Evolutionary conservation across 2,329 filamentous ascomycete species (phyloP).

Genomic region (Stromatinia cepivora): DNA sequence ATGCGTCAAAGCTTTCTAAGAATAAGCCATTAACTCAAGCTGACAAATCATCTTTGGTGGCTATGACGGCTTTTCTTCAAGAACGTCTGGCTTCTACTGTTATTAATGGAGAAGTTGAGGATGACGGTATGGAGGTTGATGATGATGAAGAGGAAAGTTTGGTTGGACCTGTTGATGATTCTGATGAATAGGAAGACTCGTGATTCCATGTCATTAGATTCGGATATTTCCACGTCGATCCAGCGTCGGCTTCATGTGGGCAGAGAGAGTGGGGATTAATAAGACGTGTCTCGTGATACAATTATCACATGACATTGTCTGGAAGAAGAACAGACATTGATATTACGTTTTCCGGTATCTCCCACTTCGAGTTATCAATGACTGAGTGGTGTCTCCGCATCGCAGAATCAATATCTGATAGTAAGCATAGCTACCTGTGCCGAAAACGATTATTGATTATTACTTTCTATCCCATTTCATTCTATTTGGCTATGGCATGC

Average conservation of each 20-base stretch:
- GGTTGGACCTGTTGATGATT: background rate
- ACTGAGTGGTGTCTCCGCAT: background rate
- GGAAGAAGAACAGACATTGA: background rate
- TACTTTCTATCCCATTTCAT: background rate
- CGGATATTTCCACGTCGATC: background rate
- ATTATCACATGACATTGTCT: background rate
- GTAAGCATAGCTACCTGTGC: background rate
- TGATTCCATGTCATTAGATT: background rate
- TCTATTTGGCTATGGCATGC: background rate
- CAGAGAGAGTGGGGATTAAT: background rate
- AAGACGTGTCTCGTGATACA: background rate
- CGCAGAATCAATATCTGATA: background rate
- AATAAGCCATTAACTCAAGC: constrained; percentile 20
- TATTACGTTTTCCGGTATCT: background rate
- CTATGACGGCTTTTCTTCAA: constrained; percentile 32
- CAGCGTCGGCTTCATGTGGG: background rate
- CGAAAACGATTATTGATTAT: background rate
- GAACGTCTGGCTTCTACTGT: constrained; percentile 24
- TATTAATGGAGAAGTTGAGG: background rate
- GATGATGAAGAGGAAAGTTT: background rate
- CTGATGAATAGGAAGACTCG: background rate
- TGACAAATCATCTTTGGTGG: constrained; percentile 29
- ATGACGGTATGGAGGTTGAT: constrained; percentile 2
- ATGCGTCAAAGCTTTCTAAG: constrained; percentile 29
- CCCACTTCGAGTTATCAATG: background rate